phyloP scores from a whole-genome alignment of 2,329 filamentous ascomycete genomes.

The Pyrenophora teres region DNA sequence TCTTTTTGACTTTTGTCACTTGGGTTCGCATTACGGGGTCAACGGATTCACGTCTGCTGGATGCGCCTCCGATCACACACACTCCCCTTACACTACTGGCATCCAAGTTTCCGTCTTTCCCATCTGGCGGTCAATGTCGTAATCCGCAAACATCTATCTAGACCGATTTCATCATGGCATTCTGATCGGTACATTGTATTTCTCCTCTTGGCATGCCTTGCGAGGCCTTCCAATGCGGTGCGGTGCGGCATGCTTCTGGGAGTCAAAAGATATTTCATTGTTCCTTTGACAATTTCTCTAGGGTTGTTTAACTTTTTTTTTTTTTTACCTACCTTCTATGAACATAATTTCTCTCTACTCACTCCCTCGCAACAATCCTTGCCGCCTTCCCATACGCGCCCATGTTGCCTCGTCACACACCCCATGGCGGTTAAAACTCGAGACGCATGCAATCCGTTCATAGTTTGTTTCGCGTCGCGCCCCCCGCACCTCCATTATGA shows the following conservation, averaged over 20 bases:
- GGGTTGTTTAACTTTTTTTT: slow-evolving; percentile 13
- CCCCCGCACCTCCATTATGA: background rate
- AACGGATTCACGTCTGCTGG: slow-evolving; percentile 35
- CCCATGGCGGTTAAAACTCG: background rate
- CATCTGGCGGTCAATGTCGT: slow-evolving; percentile 17
- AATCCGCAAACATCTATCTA: slow-evolving; percentile 25
- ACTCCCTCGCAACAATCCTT: background rate
- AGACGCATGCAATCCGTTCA: background rate
- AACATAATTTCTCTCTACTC: slow-evolving; percentile 35
- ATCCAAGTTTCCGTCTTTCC: slow-evolving; percentile 18
- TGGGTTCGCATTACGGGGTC: slow-evolving; percentile 32
- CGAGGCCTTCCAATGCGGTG: slow-evolving; percentile 8
- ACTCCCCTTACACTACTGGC: slow-evolving; percentile 18
- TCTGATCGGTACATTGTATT: slow-evolving; percentile 38
- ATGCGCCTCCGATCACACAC: slow-evolving; percentile 30
- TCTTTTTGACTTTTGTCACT: slow-evolving; percentile 31
- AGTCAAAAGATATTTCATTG: slow-evolving; percentile 29
- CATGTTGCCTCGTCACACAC: background rate
- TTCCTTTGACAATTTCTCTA: slow-evolving; percentile 16
- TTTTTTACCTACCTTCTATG: slow-evolving; percentile 35
- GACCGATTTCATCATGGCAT: slow-evolving; percentile 39
- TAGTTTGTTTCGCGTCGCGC: background rate
- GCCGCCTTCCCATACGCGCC: background rate
- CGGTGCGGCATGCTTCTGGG: slow-evolving; percentile 24
- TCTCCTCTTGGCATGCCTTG: slow-evolving; percentile 24